These are phyloP conservation scores for Apiospora saccharicola DNA, from an alignment of 2,329 filamentous ascomycete genomes.

Conservation along the genomic window DNA sequence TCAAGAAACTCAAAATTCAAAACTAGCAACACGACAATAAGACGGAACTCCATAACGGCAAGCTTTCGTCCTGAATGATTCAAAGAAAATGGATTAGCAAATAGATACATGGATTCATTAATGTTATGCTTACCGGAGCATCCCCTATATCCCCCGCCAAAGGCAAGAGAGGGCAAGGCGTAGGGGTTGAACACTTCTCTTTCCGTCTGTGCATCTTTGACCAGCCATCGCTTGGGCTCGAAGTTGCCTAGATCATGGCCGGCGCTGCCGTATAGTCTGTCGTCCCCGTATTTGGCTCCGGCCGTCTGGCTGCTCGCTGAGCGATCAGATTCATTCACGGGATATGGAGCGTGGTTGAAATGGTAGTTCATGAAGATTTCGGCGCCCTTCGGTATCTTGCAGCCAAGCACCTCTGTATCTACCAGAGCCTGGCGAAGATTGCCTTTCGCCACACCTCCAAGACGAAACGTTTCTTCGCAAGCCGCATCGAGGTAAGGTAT, in stretches of 20 bases:
- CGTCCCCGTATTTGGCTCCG: background rate
- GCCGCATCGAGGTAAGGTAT: background rate
- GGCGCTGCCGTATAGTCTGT: background rate
- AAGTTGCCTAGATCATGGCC: constrained; percentile 26
- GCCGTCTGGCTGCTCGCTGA: background rate
- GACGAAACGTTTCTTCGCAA: background rate
- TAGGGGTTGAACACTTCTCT: constrained; percentile 28
- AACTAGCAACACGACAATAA: constrained; percentile 29
- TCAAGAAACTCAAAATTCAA: constrained; percentile 31
- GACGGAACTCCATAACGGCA: constrained; percentile 31
- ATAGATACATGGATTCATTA: no score
- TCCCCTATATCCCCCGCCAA: constrained; percentile 32
- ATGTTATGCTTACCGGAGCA: constrained; percentile 31
- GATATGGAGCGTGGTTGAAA: background rate
- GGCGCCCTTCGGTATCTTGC: background rate
- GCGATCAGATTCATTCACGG: background rate
- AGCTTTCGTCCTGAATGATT: constrained; percentile 30
- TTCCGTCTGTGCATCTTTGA: constrained; percentile 26
- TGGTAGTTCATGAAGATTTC: background rate
- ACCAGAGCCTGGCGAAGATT: background rate
- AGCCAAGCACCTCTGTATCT: background rate
- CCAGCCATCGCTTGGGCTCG: constrained; percentile 30
- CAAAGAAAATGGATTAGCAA: background rate
- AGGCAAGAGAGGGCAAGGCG: constrained; percentile 28
- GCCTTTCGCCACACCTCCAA: background rate